Evolutionary conservation across 495 filamentous ascomycete species (phyloP).

Genomic region (Amniculicola lignicola): DNA sequence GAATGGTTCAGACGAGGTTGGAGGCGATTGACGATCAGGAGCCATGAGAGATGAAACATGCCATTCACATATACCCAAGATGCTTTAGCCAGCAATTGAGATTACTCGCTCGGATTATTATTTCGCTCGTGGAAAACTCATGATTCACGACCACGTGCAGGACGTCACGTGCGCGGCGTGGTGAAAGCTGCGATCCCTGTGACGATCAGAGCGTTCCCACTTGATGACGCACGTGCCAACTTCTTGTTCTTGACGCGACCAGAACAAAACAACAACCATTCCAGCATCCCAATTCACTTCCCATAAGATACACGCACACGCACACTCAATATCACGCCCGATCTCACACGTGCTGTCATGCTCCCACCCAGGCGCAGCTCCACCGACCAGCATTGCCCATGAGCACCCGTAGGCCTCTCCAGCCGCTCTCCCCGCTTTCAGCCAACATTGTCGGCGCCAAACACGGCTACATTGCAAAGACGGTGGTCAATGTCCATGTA

Average conservation of each 20-base stretch:
- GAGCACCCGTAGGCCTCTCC: slow-evolving; percentile 29
- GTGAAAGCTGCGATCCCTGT: background rate
- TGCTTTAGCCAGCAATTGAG: background rate
- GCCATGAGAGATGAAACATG: slow-evolving; percentile 6
- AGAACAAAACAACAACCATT: background rate
- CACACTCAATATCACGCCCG: background rate
- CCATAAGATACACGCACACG: background rate
- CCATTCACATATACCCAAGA: background rate
- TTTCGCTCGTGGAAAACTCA: no score
- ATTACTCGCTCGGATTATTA: no score
- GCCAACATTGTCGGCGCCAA: slow-evolving; percentile 21
- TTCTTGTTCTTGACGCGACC: slow-evolving; percentile 19
- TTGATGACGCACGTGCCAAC: slow-evolving; percentile 15
- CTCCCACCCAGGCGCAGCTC: background rate
- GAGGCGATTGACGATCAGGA: slow-evolving; percentile 24
- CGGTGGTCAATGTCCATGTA: no score
- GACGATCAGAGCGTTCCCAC: slow-evolving; percentile 1
- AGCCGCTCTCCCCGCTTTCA: slow-evolving; percentile 27
- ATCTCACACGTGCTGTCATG: background rate
- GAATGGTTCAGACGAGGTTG: slow-evolving; percentile 20
- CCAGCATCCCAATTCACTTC: slow-evolving; percentile 1
- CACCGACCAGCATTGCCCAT: no score
- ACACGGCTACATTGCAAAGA: slow-evolving; percentile 22
- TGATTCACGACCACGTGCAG: no score
- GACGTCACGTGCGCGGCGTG: no score